Conservation (phyloP, 768 basidiomycete species). For the Naganishia antarctica region DNA sequence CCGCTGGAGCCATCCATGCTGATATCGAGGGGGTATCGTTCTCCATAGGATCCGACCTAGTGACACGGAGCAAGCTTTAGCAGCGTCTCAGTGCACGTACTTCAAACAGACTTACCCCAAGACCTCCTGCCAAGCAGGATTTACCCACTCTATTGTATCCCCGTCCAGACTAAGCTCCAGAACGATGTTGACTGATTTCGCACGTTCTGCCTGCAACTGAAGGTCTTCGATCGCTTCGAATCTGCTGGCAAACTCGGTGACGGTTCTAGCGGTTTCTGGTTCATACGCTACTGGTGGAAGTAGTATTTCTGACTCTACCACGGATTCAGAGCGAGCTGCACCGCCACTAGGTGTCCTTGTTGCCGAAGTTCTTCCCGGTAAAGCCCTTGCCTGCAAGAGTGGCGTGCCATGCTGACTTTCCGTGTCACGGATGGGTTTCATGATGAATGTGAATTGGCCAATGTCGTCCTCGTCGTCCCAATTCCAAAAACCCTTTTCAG, state of each 20-base stretch:
- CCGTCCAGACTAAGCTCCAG: constrained; percentile 90
- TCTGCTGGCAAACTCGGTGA: constrained; percentile 48
- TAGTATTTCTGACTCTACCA: not conserved
- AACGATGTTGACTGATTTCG: constrained; percentile 92
- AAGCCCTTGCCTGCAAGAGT: not conserved
- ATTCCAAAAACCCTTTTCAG: constrained; percentile 99
- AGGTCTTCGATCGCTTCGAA: constrained; percentile 83
- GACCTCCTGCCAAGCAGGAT: constrained; percentile 89
- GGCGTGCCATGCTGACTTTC: constrained; percentile 49
- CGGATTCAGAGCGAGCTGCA: not conserved
- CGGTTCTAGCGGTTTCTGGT: constrained; percentile 3
- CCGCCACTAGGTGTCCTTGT: not conserved
- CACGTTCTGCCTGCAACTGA: constrained; percentile 83
- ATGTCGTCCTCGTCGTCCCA: constrained; percentile 79
- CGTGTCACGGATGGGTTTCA: constrained; percentile 66
- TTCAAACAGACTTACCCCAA: constrained; percentile 52
- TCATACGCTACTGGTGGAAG: constrained; percentile 3
- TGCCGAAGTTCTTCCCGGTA: not conserved
- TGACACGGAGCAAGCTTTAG: constrained; percentile 3
- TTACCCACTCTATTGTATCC: constrained; percentile 90
- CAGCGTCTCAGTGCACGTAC: not conserved
- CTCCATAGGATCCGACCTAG: constrained; percentile 75
- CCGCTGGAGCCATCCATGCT: constrained; percentile 68
- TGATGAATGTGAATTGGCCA: constrained; percentile 86
- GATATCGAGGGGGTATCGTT: constrained; percentile 76